These are phyloP conservation scores for Hypoxylon intermedium DNA, from an alignment of 495 filamentous ascomycete species.

Conservation along the genomic window DNA sequence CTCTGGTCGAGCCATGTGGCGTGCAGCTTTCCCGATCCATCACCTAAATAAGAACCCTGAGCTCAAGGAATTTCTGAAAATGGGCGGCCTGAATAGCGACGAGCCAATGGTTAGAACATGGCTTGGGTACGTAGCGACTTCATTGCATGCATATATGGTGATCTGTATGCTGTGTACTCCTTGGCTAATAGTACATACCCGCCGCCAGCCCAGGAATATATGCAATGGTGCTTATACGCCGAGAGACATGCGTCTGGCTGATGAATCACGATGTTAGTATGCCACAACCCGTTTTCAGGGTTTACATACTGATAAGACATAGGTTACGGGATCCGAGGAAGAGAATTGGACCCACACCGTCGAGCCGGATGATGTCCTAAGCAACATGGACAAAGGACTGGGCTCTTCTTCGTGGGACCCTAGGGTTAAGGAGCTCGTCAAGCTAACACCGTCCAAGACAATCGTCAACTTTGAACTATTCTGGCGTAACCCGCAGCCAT, in stretches of 20 bases:
- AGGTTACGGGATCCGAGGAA: constrained; percentile 57
- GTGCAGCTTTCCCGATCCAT: constrained; percentile 51
- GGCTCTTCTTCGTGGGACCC: constrained; percentile 58
- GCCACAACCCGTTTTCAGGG: background rate
- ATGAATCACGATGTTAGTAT: constrained; percentile 62
- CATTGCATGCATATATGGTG: background rate
- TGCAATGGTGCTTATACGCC: constrained; percentile 55
- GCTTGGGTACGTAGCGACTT: constrained; percentile 45
- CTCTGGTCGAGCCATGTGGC: constrained; percentile 61
- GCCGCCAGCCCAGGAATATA: constrained; percentile 56
- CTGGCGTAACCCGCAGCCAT: constrained; percentile 68
- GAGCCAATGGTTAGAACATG: constrained; percentile 52
- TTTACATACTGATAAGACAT: constrained; percentile 15
- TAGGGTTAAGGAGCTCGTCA: constrained; percentile 62
- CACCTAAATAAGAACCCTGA: constrained; percentile 52
- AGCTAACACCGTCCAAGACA: constrained; percentile 60
- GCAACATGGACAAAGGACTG: constrained; percentile 57
- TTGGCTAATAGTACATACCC: constrained; percentile 12
- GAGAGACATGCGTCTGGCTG: constrained; percentile 62
- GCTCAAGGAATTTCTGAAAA: constrained; percentile 53
- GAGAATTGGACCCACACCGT: constrained; percentile 63
- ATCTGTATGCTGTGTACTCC: constrained; percentile 3
- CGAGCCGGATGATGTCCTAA: constrained; percentile 60
- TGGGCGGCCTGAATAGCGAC: constrained; percentile 45
- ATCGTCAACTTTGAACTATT: constrained; percentile 75